phyloP scores from a whole-genome alignment of 2,329 filamentous ascomycete genomes.

The Tolypocladium album region DNA sequence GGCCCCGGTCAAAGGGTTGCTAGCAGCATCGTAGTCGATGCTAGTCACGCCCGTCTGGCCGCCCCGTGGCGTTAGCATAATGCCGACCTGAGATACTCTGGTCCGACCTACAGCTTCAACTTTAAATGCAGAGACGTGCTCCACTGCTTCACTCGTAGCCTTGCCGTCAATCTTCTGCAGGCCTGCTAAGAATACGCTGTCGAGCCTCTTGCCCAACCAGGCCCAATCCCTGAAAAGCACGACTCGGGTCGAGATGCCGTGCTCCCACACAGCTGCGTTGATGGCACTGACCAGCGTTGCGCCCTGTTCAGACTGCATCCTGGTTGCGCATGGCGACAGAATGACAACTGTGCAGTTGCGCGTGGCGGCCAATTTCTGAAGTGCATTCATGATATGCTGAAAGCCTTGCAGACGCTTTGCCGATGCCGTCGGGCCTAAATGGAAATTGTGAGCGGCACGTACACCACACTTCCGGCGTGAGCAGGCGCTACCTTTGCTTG shows the following conservation, averaged over 20 bases:
- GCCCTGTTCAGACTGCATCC: conserved; percentile 54
- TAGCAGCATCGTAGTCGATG: conserved; percentile 26
- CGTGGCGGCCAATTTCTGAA: conserved; percentile 66
- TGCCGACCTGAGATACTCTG: conserved; percentile 4
- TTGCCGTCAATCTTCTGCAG: conserved; percentile 55
- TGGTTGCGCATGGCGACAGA: conserved; percentile 73
- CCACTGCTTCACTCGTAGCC: conserved; percentile 25
- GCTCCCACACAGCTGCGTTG: conserved; percentile 70
- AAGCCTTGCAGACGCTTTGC: conserved; percentile 39
- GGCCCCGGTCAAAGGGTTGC: conserved; percentile 20
- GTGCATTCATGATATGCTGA: conserved; percentile 54
- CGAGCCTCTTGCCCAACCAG: conserved; percentile 33
- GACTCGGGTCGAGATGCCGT: conserved; percentile 60
- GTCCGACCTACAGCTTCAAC: conserved; percentile 30
- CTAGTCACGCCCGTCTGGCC: conserved; percentile 31
- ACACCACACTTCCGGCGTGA: not conserved
- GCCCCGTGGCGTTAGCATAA: conserved; percentile 11
- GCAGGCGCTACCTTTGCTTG: conserved; percentile 23
- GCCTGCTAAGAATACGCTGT: conserved; percentile 47
- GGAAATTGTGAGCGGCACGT: conserved; percentile 4
- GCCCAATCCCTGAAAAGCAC: conserved; percentile 72
- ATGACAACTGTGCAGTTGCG: conserved; percentile 64
- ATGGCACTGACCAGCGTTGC: conserved; percentile 68
- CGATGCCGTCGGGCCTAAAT: conserved; percentile 23
- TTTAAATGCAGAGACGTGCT: conserved; percentile 36